Evolutionary conservation across 164 flowering plant species (phyloP).

Genomic region (Nymphaea colorata): DNA sequence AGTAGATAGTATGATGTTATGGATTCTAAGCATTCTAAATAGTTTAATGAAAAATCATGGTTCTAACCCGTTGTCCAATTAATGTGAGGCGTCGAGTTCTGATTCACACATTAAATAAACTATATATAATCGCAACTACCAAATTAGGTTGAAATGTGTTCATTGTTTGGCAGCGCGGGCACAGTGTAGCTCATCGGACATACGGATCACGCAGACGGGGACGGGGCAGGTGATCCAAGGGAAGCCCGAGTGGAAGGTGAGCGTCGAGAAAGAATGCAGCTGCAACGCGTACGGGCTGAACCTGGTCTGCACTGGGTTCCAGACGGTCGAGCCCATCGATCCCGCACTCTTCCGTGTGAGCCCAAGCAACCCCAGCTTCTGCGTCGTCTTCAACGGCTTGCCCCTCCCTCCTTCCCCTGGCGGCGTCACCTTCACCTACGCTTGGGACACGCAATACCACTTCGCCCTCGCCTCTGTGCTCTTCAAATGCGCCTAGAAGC

Average conservation of each 20-base stretch:
- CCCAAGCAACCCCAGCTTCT: background rate
- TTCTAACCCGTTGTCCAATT: too few relatives aligned
- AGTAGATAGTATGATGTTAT: too few relatives aligned
- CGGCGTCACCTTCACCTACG: constrained; percentile 2
- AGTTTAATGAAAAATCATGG: too few relatives aligned
- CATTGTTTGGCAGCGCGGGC: background rate
- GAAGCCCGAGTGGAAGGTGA: constrained; percentile 1
- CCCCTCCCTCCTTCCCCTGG: background rate
- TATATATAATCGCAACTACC: too few relatives aligned
- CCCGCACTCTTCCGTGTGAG: background rate
- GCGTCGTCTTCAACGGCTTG: constrained; percentile 2
- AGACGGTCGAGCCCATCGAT: background rate
- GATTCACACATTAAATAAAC: too few relatives aligned
- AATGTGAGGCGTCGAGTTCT: too few relatives aligned
- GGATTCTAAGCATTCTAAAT: too few relatives aligned
- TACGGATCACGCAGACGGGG: background rate
- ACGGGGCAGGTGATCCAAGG: background rate
- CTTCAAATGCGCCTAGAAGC: too few relatives aligned
- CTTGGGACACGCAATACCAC: background rate
- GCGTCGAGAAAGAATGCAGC: background rate
- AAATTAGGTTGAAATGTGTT: too few relatives aligned
- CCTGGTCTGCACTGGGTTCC: background rate
- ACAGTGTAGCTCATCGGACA: background rate
- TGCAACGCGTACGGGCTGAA: background rate
- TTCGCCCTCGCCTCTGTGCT: too few relatives aligned